Evolutionary conservation across 225 moss, liverwort and hornwort species (phyloP).

Genomic region (Polytrichum commune): DNA sequence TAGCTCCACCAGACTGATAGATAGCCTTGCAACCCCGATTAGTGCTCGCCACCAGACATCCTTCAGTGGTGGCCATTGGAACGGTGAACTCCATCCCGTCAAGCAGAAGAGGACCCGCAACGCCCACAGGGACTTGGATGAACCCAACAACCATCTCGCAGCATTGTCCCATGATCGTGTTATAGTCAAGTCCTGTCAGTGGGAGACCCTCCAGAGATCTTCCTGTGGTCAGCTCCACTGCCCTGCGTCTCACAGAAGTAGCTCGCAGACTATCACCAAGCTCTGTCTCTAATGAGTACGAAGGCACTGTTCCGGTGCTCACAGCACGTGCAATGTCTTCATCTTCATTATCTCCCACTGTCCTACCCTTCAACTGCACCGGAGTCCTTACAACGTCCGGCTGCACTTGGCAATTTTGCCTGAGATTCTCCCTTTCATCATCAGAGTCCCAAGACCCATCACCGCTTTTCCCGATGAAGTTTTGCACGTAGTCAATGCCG

Average conservation of each 20-base stretch:
- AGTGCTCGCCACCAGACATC: slow-evolving; percentile 89
- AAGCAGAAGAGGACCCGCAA: slow-evolving; percentile 83
- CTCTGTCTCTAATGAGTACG: slow-evolving; percentile 71
- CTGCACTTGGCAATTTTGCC: slow-evolving; percentile 39
- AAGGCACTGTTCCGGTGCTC: slow-evolving; percentile 49
- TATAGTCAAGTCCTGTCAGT: slow-evolving; percentile 76
- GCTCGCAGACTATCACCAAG: slow-evolving; percentile 65
- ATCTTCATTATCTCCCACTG: slow-evolving; percentile 40
- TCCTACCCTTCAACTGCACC: slow-evolving; percentile 57
- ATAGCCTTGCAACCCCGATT: slow-evolving; percentile 99
- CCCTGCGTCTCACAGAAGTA: slow-evolving; percentile 57
- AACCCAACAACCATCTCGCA: slow-evolving; percentile 99
- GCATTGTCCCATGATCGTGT: slow-evolving; percentile 85
- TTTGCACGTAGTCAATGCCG: slow-evolving; percentile 93
- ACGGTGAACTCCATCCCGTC: slow-evolving; percentile 75
- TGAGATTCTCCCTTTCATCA: slow-evolving; percentile 53
- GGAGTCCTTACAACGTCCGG: slow-evolving; percentile 36
- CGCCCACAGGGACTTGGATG: slow-evolving; percentile 87
- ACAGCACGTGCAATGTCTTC: slow-evolving; percentile 76
- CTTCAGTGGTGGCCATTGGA: slow-evolving; percentile 97
- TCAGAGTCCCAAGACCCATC: slow-evolving; percentile 81
- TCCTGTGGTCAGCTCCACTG: slow-evolving; percentile 64
- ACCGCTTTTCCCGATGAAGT: slow-evolving; percentile 59
- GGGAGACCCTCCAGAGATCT: slow-evolving; percentile 75
- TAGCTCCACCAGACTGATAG: slow-evolving; percentile 81